These are phyloP conservation scores for Lasiodiplodia hormozganensis DNA, from an alignment of 2,329 filamentous ascomycete species.

Conservation along the genomic window DNA sequence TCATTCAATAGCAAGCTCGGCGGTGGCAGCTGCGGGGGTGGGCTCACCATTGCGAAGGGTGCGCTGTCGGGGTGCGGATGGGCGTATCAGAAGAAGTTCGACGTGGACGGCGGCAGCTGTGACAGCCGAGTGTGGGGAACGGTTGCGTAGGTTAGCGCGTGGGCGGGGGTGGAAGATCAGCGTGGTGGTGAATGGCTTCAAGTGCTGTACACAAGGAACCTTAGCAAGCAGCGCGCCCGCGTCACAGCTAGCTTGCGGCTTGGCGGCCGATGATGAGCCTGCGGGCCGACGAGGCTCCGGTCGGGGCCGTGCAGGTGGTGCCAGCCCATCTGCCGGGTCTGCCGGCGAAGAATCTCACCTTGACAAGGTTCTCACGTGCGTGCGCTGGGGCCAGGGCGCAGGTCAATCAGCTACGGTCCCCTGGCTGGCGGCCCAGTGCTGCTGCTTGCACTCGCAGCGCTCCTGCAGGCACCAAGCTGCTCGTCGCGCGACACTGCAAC, in stretches of 20 bases:
- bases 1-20: slow-evolving; percentile 28
- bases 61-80: not conserved
- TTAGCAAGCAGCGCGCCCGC: not conserved
- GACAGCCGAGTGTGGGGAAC: not conserved
- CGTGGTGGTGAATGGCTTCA: not conserved
- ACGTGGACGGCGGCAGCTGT: slow-evolving; percentile 5
- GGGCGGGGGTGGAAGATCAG: not conserved
- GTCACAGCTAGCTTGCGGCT: slow-evolving; percentile 12
- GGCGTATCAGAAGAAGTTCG: not conserved
- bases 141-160: not conserved
- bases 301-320: not conserved
- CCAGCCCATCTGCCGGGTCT: not conserved
- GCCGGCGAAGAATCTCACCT: not conserved
- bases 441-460: not conserved
- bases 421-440: not conserved
- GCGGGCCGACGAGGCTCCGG: slow-evolving; percentile 16
- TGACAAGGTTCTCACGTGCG: not conserved
- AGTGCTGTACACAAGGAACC: not conserved
- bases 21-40: slow-evolving; percentile 8
- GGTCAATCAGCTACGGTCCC: not conserved
- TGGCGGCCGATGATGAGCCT: not conserved
- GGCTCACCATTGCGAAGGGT: slow-evolving; percentile 27
- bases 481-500: not conserved
- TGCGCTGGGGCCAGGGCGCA: not conserved
- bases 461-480: slow-evolving; percentile 6